Percentiles rank a stretch among this genome's conserved stretches.
phyloP scores from a whole-genome alignment of 73 alveolate genomes.

The Durusdinium trenchii region DNA sequence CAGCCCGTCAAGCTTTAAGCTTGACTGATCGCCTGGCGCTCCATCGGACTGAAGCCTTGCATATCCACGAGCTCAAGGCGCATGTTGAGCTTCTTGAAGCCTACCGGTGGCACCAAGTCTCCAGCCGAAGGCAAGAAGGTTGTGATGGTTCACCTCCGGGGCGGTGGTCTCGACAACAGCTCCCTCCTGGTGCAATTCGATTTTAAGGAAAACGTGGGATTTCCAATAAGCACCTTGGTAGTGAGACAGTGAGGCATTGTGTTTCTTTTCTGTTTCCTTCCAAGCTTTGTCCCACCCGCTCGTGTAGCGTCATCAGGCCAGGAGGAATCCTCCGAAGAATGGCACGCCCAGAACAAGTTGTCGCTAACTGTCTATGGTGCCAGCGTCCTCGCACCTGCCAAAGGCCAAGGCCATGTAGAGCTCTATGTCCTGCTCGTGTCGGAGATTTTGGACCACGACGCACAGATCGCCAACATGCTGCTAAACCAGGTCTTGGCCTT shows the following conservation, averaged over 20 bases:
- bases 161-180: background rate
- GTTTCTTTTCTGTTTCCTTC: background rate
- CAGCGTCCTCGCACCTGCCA: background rate
- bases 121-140: background rate
- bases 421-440: background rate
- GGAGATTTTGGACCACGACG: conserved; percentile 25
- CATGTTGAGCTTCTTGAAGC: conserved; percentile 31
- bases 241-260: too few species aligned
- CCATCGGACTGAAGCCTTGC: background rate
- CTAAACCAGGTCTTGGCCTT: background rate
- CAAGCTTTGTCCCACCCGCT: background rate
- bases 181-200: background rate
- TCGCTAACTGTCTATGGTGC: conserved; percentile 15
- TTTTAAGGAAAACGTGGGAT: conserved; percentile 26
- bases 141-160: background rate
- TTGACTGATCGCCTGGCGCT: background rate
- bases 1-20: background rate
- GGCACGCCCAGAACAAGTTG: conserved; percentile 3
- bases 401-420: background rate
- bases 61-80: background rate
- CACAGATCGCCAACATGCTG: background rate
- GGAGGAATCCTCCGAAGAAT: background rate
- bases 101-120: conserved; percentile 25
- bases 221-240: background rate
- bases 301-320: background rate